phyloP scores from a whole-genome alignment of 768 basidiomycete species.

The Naganishia kalamii region DNA sequence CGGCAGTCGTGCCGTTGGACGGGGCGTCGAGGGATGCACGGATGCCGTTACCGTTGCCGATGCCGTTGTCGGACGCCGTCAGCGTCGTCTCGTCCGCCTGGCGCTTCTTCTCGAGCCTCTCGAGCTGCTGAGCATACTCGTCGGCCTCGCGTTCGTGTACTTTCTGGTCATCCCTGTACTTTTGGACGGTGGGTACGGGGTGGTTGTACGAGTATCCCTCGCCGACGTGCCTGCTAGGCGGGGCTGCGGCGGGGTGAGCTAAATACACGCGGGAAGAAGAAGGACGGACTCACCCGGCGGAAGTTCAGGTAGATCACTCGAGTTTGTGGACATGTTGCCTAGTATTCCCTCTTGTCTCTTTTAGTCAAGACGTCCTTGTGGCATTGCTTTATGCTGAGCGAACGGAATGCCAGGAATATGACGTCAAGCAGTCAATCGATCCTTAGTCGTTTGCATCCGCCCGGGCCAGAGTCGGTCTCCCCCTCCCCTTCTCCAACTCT shows the following conservation, averaged over 20 bases:
- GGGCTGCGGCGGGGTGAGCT: conserved; percentile 36
- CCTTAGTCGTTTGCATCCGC: no score
- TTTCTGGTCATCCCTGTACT: conserved; percentile 34
- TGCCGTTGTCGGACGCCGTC: background rate
- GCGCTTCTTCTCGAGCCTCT: background rate
- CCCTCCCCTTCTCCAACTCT: background rate
- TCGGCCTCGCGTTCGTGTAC: conserved; percentile 36
- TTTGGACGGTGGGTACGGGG: conserved; percentile 46
- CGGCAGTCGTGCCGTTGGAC: background rate
- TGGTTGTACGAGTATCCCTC: conserved; percentile 39
- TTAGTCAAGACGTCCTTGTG: no score
- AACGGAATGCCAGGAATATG: no score
- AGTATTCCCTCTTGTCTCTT: no score
- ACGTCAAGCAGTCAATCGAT: no score
- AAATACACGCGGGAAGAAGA: conserved; percentile 2
- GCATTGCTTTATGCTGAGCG: background rate
- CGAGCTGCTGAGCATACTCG: conserved; percentile 36
- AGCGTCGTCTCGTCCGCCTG: conserved; percentile 3
- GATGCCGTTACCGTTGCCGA: no score
- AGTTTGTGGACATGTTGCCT: background rate
- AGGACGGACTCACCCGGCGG: background rate
- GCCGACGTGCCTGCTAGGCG: conserved; percentile 38
- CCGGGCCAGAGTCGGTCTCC: no score
- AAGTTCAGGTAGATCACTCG: background rate
- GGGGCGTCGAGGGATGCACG: background rate